phyloP scores from a whole-genome alignment of 768 basidiomycete species.

The Lyophyllum decastes region DNA sequence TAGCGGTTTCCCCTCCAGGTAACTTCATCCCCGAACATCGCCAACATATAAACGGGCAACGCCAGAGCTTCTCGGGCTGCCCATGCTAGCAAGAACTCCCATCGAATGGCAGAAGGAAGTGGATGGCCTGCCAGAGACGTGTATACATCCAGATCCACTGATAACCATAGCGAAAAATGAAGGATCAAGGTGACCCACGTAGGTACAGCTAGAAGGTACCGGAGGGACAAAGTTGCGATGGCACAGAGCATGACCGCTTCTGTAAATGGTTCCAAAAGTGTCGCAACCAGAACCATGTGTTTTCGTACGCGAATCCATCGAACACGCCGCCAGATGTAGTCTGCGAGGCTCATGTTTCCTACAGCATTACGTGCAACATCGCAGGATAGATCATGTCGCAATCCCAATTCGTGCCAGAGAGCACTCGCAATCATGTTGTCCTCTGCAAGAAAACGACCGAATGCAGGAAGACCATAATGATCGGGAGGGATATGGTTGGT shows the following conservation, averaged over 20 bases:
- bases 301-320: slow-evolving; percentile 98
- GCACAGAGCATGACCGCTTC: slow-evolving; percentile 76
- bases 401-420: slow-evolving; percentile 90
- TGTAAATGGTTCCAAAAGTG: slow-evolving; percentile 89
- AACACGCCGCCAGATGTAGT: slow-evolving; percentile 86
- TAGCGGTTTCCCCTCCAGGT: slow-evolving; percentile 87
- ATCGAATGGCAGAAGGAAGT: slow-evolving; percentile 46
- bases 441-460: slow-evolving; percentile 90
- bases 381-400: slow-evolving; percentile 87
- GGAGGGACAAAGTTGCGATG: slow-evolving; percentile 59
- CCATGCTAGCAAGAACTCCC: slow-evolving; percentile 79
- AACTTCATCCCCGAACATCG: slow-evolving; percentile 80
- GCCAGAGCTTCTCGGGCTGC: slow-evolving; percentile 76
- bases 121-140: slow-evolving; percentile 71
- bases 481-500: slow-evolving; percentile 21
- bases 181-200: slow-evolving; percentile 53
- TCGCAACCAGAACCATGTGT: slow-evolving; percentile 87
- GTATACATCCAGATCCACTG: slow-evolving; percentile 82
- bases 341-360: slow-evolving; percentile 81
- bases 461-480: slow-evolving; percentile 68
- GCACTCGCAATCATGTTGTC: slow-evolving; percentile 96
- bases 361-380: slow-evolving; percentile 90
- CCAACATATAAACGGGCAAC: slow-evolving; percentile 85
- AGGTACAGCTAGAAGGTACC: slow-evolving; percentile 51
- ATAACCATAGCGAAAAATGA: slow-evolving; percentile 72